phyloP scores from a whole-genome alignment of 148 eudicot species.

The Heliamphora exappendiculata region DNA sequence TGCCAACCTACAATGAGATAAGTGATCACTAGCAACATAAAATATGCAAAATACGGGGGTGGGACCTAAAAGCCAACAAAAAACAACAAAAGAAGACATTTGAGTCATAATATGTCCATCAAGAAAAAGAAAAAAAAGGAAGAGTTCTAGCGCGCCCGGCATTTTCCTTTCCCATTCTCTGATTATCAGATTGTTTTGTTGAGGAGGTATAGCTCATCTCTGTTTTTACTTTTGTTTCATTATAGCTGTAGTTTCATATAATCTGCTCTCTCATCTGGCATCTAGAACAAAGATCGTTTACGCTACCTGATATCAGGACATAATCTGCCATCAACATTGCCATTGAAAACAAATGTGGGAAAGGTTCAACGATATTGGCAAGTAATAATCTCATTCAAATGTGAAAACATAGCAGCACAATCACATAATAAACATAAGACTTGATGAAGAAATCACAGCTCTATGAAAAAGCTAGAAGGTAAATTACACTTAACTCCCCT shows the following conservation, averaged over 20 bases:
- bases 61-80: background rate
- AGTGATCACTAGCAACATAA: constrained; percentile 6
- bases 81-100: background rate
- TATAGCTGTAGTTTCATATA: background rate
- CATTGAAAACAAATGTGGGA: background rate
- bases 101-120: background rate
- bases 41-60: background rate
- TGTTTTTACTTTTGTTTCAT: background rate
- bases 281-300: background rate
- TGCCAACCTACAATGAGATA: constrained; percentile 55
- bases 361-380: background rate
- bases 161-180: background rate
- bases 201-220: background rate
- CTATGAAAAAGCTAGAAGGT: background rate
- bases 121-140: background rate
- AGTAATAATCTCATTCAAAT: background rate
- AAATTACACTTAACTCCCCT: too few relatives aligned
- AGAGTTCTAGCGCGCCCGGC: too few relatives aligned
- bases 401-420: background rate
- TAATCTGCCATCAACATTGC: background rate
- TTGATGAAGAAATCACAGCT: too few relatives aligned
- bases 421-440: too few relatives aligned
- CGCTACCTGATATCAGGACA: background rate
- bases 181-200: background rate
- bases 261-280: background rate